A percentile compares a stretch with the other conserved stretches of the same genome.
These are phyloP conservation scores for Colletotrichum magnum DNA, from an alignment of 2,329 filamentous ascomycete species.

Conservation along the genomic window DNA sequence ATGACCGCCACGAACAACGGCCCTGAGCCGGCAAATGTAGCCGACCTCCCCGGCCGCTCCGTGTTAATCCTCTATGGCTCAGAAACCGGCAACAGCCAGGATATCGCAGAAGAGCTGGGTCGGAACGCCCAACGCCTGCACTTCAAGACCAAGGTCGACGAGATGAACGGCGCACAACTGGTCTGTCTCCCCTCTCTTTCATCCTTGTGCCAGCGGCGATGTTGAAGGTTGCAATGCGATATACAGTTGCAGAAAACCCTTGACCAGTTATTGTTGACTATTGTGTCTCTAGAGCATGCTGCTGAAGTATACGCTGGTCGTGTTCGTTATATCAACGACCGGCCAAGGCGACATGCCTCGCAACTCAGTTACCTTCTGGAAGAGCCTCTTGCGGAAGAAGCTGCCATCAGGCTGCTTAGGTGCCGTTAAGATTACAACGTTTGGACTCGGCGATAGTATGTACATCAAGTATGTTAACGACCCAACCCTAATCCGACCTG, in stretches of 20 bases:
- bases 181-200: constrained; percentile 64
- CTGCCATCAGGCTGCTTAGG: constrained; percentile 79
- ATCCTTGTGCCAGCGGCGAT: no score
- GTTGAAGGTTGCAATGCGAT: neutral
- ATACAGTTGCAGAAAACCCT: neutral
- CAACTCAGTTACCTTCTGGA: constrained; percentile 89
- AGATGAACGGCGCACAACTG: constrained; percentile 82
- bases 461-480: constrained; percentile 80
- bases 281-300: constrained; percentile 60
- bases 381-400: constrained; percentile 82
- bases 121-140: constrained; percentile 81
- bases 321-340: constrained; percentile 92
- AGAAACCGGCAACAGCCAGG: constrained; percentile 94
- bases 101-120: constrained; percentile 88
- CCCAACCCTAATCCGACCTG: neutral
- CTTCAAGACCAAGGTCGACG: constrained; percentile 81
- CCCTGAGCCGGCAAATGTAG: constrained; percentile 43
- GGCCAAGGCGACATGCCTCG: constrained; percentile 94
- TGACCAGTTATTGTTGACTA: neutral
- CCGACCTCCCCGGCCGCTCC: constrained; percentile 52
- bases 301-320: constrained; percentile 68
- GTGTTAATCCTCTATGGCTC: constrained; percentile 89
- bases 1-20: constrained; percentile 31
- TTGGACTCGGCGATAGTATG: constrained; percentile 94
- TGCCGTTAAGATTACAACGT: constrained; percentile 82